Evolutionary conservation across 2,329 filamentous ascomycete genomes (phyloP).

Genomic region (Arthrobotrys conoides): DNA sequence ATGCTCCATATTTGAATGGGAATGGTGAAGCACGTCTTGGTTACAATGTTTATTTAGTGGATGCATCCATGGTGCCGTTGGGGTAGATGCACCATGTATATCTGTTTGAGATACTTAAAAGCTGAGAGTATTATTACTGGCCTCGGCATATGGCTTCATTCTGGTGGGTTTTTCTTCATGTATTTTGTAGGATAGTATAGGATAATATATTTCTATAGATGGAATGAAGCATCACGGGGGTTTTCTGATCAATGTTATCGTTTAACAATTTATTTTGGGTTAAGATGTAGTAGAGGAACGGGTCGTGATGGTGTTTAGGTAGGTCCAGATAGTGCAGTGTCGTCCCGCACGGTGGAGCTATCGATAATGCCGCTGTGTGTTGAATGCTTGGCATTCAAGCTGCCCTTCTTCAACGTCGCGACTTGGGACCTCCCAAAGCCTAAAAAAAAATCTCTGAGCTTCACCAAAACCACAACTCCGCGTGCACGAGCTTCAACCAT

Average conservation of each 20-base stretch:
- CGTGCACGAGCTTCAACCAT: slow-evolving; percentile 3
- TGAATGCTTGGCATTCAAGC: slow-evolving; percentile 7
- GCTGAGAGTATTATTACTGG: background rate
- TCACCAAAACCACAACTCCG: background rate
- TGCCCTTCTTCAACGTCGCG: slow-evolving; percentile 15
- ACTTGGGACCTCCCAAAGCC: background rate
- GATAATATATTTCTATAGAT: background rate
- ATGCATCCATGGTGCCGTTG: background rate
- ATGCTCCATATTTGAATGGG: slow-evolving; percentile 3
- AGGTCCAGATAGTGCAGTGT: background rate
- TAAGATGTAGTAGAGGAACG: no score
- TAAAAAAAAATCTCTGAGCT: slow-evolving; percentile 35
- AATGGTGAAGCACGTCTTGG: background rate
- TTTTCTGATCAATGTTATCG: background rate
- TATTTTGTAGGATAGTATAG: slow-evolving; percentile 4
- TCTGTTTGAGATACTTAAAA: background rate
- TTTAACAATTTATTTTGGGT: background rate
- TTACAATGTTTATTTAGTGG: background rate
- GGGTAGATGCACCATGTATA: background rate
- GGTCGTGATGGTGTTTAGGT: background rate
- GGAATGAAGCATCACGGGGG: background rate
- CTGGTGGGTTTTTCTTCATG: background rate
- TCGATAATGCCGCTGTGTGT: background rate
- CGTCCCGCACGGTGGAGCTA: background rate
- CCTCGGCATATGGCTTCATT: no score